Base-by-base conservation (phyloP, 2,329 filamentous ascomycete species). In the Gnomoniopsis sp. region DNA sequence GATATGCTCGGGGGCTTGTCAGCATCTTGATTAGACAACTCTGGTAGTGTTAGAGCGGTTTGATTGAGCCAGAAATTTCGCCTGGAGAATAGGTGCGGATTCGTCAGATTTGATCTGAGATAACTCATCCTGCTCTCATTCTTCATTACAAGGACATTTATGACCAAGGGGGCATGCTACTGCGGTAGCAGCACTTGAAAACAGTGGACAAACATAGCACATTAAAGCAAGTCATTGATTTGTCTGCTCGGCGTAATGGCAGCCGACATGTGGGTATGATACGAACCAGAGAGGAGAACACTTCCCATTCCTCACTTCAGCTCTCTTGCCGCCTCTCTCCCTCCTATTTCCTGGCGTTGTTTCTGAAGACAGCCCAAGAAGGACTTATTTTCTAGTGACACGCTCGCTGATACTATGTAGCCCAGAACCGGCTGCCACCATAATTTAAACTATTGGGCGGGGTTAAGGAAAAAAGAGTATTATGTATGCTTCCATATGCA, bases 261-360 rank as follows among this genome's bases (percentile, higher is more conserved):
- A 61, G 47, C 14, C n/a, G 14, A 50, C 36, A 44, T 51, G 46
- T 58, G 56, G 56, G 56, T 58, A 58, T 58, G 56, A 54, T 49
- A 58, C 49, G 44, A 58, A n/a, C 10, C 53, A 33, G 69, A 49
- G 68, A 72, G 14, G 65, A 66, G 62, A 72, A 66, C 57, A 72
- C 34, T 60, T 72, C 70, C 26, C 19, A 38, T 23, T 49, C 49
- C 36, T 17, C 11, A 44, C 36, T 46, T 30, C 8, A 4, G 26
- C 4, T 8, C 8, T 8, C 26, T 4, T 30, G 26, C 26, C 26
- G 8, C 43, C n/a, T 21, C 19, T 7, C 17, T 41, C 22, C 21
- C 6, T 6, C 19, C 8, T 11, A 30, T 30, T 30, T 30, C 8
- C 26, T 30, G 26, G 26, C 26, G 26, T 15, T 41, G 36, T 41